Conservation (phyloP, 345 rosid genomes). For the Pelargonium nanum region DNA sequence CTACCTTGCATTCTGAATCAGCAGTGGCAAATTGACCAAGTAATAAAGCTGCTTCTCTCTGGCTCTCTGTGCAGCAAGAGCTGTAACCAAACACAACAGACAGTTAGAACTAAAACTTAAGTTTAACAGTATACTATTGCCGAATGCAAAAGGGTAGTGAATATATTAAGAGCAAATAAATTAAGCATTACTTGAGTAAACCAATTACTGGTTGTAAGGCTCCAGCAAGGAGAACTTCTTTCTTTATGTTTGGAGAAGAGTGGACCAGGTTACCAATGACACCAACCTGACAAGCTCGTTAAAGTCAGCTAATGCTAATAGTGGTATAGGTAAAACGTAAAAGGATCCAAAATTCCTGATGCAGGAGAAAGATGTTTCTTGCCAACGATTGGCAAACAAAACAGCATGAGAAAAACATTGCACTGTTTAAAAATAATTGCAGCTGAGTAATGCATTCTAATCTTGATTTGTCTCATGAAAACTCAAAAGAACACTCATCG, state of each 20-base stretch:
- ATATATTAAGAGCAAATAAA: slow-evolving; percentile 4
- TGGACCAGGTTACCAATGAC: slow-evolving; percentile 70
- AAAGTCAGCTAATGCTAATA: slow-evolving; percentile 10
- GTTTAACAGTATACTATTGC: not conserved
- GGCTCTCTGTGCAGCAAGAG: slow-evolving; percentile 56
- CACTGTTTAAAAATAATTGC: not conserved
- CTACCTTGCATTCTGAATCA: slow-evolving; percentile 75
- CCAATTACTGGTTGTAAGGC: slow-evolving; percentile 77
- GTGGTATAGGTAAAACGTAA: slow-evolving; percentile 2
- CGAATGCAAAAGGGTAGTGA: not conserved
- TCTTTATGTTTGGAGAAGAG: slow-evolving; percentile 64
- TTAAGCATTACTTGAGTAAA: slow-evolving; percentile 42
- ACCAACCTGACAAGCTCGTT: slow-evolving; percentile 40
- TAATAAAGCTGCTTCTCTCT: slow-evolving; percentile 70
- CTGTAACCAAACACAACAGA: slow-evolving; percentile 22
- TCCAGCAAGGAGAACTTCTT: slow-evolving; percentile 60
- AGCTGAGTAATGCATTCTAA: not conserved
- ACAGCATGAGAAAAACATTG: not conserved
- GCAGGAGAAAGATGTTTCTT: not conserved
- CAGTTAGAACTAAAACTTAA: not conserved
- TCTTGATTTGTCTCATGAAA: too few species aligned
- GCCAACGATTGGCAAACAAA: not conserved
- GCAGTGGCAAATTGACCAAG: slow-evolving; percentile 77
- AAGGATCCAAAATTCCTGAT: not conserved
- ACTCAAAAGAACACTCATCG: too few species aligned